Percentiles rank a stretch among this genome's conserved stretches.
phyloP scores from a whole-genome alignment of 345 rosid species.

The Geranium brycei region DNA sequence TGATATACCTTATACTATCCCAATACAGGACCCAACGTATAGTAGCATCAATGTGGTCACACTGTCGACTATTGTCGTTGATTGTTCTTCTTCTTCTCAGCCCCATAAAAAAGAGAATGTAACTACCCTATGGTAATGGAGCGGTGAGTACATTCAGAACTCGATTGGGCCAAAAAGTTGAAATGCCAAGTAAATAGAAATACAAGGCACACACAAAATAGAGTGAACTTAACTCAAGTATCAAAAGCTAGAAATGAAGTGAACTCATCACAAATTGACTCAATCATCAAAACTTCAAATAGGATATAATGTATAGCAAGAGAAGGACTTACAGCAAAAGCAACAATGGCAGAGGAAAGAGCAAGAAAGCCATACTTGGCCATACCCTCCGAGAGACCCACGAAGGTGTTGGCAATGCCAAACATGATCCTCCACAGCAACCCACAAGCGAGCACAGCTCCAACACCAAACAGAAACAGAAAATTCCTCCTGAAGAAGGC shows the following conservation, averaged over 20 bases:
- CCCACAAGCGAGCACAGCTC: conserved; percentile 46
- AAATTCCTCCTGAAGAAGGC: conserved; percentile 66
- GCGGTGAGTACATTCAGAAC: not conserved
- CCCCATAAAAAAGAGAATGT: not conserved
- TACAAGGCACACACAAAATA: not conserved
- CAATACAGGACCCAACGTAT: not conserved
- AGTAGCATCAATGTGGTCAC: not conserved
- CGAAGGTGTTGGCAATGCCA: conserved; percentile 70
- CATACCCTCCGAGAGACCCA: conserved; percentile 83
- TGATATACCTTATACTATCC: not conserved
- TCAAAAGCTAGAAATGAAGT: too few species aligned
- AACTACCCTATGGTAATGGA: not conserved
- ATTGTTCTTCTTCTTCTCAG: not conserved
- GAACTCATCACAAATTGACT: too few species aligned
- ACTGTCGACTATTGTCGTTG: too few species aligned
- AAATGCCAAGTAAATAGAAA: not conserved
- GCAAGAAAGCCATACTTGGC: conserved; percentile 90
- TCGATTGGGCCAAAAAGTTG: not conserved
- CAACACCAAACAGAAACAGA: conserved; percentile 54
- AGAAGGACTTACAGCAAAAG: conserved; percentile 57
- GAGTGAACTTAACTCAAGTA: too few species aligned
- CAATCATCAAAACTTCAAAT: not conserved
- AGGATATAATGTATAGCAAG: not conserved
- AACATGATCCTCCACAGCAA: conserved; percentile 84
- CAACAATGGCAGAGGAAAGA: conserved; percentile 77